Base-by-base conservation (phyloP, 2,329 filamentous ascomycete genomes). In the Pseudonectria foliicola region DNA sequence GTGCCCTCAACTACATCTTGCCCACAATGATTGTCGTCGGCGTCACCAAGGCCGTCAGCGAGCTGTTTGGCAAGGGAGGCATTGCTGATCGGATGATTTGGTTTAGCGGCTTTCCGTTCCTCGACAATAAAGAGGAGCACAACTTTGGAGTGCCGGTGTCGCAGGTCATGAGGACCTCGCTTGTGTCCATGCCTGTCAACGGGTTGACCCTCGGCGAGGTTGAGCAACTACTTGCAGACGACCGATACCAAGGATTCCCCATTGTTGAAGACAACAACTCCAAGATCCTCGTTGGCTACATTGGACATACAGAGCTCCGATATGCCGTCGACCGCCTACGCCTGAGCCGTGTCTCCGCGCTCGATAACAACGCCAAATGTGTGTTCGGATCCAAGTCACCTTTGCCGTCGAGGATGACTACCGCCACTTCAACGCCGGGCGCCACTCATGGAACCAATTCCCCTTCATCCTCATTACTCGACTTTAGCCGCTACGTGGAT, bases 21-120 rank as follows among this genome's bases (percentile, higher is more conserved):
- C 92, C 92, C 0, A 96, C 90, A 11, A 98, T 98, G 92, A 95
- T 98, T 49, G 92, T 96, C 1, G 92, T 96, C 3, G 92, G 92
- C 31, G 84, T 95, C 23, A 96, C 90, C 26, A 98, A 98, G 67
- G 85, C 85, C 11, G 85, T 98, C 30, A 81, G 85, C 42, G 87
- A 94, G 47, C 71, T 88, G 10, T 92, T 94, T 54, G 87, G 88
- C n/a, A 93, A 90, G 56, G 92, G 90, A 21, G 92, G 92, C 30
- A 96, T 98, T 39, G 92, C 92, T 14, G 92, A 98, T 59, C 82
- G 88, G 42, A 95, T 95, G 86, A 98, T 98, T 50, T 95, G 88
- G 82, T 95, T 95, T 64, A 96, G 87, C 50, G 92, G 92, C 1
- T 95, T 95, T 53, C 92, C 92, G 0, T 98, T 93, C 63, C 71